Evolutionary conservation across 2,329 filamentous ascomycete species (phyloP).

Genomic region (Fusarium succisae): DNA sequence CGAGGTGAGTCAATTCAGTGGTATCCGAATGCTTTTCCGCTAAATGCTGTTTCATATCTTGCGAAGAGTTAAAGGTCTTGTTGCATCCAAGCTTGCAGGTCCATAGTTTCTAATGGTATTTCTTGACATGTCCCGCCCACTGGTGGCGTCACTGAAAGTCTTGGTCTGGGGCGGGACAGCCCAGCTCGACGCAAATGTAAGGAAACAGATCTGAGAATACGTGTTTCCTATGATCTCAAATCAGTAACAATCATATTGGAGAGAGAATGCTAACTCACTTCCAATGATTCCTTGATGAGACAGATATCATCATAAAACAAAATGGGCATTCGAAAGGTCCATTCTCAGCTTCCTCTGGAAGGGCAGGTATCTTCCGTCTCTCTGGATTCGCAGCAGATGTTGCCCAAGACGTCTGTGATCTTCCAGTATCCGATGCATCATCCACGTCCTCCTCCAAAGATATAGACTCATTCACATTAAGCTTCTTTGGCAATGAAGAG

Average conservation of each 20-base stretch:
- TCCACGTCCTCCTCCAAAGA: accelerated
- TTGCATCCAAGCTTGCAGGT: background rate
- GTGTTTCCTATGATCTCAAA: background rate
- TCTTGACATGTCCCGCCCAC: background rate
- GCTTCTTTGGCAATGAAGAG: background rate
- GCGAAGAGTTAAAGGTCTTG: accelerated
- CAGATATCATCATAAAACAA: background rate
- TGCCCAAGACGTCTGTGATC: background rate
- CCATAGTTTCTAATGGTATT: background rate
- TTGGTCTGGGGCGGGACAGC: background rate
- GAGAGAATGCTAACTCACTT: accelerated
- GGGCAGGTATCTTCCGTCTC: accelerated
- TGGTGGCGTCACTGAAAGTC: background rate
- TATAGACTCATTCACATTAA: accelerated
- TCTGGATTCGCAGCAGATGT: background rate
- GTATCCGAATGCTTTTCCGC: background rate
- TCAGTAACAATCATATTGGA: accelerated
- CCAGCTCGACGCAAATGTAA: background rate
- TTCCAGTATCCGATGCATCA: background rate
- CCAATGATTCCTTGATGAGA: accelerated
- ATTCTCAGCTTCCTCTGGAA: background rate
- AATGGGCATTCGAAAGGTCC: conserved; percentile 11
- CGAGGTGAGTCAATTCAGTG: accelerated
- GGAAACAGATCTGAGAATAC: background rate
- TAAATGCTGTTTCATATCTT: background rate